Base-by-base conservation (phyloP, 2,329 filamentous ascomycete genomes). In the Chaetomiaceae sp. region DNA sequence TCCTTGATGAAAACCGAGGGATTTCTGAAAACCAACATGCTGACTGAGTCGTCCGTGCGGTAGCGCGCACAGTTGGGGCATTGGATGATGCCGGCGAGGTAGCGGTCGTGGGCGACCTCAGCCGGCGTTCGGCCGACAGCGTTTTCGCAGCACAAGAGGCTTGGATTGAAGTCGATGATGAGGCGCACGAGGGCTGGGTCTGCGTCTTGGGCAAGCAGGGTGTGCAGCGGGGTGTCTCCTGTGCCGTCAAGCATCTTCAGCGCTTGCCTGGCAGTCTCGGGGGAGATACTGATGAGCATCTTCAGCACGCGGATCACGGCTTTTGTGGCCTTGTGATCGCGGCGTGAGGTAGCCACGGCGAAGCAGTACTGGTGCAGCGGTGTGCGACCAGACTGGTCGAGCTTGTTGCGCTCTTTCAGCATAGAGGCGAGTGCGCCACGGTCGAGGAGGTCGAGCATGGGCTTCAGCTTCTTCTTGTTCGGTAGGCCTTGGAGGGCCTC, bases 71-170 rank as follows among this genome's bases (percentile, higher is more conserved):
- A 5, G 23, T 17, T n/a, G 4, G 20, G 4, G 1, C 20, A 3
- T 17, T 47, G 36, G 37, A 62, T 29, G 0, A 31, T 43, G 31
- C 43, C 62, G 7, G 70, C 68, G 2, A 80, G 70, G 55, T 77
- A 76, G 1, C 69, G 67, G 48, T 87, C 83, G 47, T 80, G 72
- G 0, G 84, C 82, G 45, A 88, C 70, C 61, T 94, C 88, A 25
- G 78, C 75, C 0, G 89, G 85, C 0, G 88, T 94, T 15, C 81
- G 78, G 1, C 89, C 89, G 0, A 87, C 87, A 0, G 87, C 82
- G 60, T 91, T 91, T 66, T 94, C 89, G 20, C 84, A 80, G 60
- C 81, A 77, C 0, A 90, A 71, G 1, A 91, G 73, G 23, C 75
- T 73, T 0, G 85, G 80, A 17, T 80, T 75, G 59, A 72, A 72